phyloP scores from a whole-genome alignment of 2,329 filamentous ascomycete genomes.

The Botrytis elliptica region DNA sequence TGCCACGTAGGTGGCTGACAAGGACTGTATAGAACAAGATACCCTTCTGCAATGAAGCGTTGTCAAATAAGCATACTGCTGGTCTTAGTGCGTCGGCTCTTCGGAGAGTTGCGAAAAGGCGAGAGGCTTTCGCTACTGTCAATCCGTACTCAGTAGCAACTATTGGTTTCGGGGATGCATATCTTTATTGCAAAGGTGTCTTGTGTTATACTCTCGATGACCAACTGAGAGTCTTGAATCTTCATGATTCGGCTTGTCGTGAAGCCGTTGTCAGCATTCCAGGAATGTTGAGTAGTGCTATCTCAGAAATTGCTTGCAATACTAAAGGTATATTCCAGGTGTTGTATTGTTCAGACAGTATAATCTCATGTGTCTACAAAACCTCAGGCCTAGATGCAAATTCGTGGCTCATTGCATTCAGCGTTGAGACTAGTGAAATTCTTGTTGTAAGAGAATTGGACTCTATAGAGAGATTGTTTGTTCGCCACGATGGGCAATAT shows the following conservation, averaged over 20 bases:
- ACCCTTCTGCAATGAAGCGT: conserved; percentile 34
- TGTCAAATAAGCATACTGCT: conserved; percentile 24
- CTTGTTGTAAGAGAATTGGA: conserved; percentile 45
- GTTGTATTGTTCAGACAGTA: conserved; percentile 55
- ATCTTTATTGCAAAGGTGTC: conserved; percentile 61
- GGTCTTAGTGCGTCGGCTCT: conserved; percentile 52
- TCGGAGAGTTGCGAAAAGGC: conserved; percentile 59
- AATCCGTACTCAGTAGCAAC: conserved; percentile 61
- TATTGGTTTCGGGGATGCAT: conserved; percentile 59
- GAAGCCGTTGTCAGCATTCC: conserved; percentile 59
- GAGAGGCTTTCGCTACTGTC: conserved; percentile 58
- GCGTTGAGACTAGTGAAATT: conserved; percentile 43
- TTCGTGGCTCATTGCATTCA: conserved; percentile 55
- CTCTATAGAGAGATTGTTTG: conserved; percentile 59
- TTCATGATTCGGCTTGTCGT: conserved; percentile 48
- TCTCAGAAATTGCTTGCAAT: conserved; percentile 41
- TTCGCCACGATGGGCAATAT: conserved; percentile 60
- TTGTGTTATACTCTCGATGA: conserved; percentile 60
- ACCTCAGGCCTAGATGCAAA: conserved; percentile 42
- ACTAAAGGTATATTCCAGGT: conserved; percentile 51
- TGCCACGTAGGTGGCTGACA: conserved; percentile 11
- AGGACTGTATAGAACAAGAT: conserved; percentile 31
- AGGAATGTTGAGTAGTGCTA: conserved; percentile 41
- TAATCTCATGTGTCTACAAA: conserved; percentile 58
- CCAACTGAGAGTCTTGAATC: conserved; percentile 57